A percentile compares a stretch with the other conserved stretches of the same genome.
Evolutionary conservation across 306 rosid species (phyloP).

Genomic region (Trifolium subterraneum): DNA sequence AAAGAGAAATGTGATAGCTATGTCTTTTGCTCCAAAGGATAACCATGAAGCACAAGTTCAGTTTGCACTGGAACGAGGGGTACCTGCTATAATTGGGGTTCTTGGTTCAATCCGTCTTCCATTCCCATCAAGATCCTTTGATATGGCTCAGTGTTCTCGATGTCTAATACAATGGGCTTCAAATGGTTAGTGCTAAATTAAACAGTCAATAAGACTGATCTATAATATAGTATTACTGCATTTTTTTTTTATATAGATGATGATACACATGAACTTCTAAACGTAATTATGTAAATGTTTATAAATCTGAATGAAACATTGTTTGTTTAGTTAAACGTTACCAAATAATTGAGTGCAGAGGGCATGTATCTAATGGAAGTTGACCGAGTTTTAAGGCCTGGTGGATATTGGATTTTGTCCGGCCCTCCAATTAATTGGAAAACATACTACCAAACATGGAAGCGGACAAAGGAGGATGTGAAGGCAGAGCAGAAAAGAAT

Average conservation of each 20-base stretch:
- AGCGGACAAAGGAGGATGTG: slow-evolving; percentile 79
- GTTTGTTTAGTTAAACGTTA: slow-evolving; percentile 15
- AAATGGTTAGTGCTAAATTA: slow-evolving; percentile 66
- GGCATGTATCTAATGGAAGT: slow-evolving; percentile 94
- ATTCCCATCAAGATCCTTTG: slow-evolving; percentile 91
- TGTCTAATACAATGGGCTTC: slow-evolving; percentile 92
- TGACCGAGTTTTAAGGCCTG: slow-evolving; percentile 96
- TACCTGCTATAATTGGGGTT: slow-evolving; percentile 94
- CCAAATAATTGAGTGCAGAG: slow-evolving; percentile 56
- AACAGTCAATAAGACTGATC: slow-evolving; percentile 29
- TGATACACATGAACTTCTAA: not conserved
- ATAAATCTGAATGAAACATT: slow-evolving; percentile 23
- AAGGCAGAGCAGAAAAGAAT: slow-evolving; percentile 84
- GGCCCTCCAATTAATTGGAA: slow-evolving; percentile 99
- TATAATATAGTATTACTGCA: not conserved
- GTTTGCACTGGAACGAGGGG: slow-evolving; percentile 96
- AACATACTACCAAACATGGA: slow-evolving; percentile 88
- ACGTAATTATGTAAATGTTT: too few species aligned
- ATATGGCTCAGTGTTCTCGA: slow-evolving; percentile 98
- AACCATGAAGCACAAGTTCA: slow-evolving; percentile 99
- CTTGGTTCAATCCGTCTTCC: slow-evolving; percentile 90
- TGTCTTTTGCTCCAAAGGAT: slow-evolving; percentile 98
- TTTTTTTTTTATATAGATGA: not conserved
- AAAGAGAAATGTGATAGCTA: slow-evolving; percentile 83
- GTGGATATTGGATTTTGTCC: slow-evolving; percentile 95